Evolutionary conservation across 225 moss, liverwort and hornwort species (phyloP).

Genomic region (Lunularia cruciata): DNA sequence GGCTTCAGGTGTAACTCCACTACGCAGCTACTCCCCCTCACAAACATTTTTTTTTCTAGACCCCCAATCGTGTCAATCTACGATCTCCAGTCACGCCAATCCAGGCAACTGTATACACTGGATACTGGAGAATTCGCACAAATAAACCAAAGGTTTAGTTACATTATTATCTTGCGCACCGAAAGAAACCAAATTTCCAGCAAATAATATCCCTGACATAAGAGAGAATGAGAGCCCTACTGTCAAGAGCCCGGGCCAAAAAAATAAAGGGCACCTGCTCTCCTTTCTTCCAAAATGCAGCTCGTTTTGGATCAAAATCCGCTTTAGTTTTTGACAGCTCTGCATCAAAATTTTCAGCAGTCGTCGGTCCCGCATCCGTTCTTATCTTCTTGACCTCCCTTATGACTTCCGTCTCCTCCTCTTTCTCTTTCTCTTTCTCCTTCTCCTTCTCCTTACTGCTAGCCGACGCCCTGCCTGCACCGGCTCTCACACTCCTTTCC

Average conservation of each 20-base stretch:
- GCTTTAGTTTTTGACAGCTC: slow-evolving; percentile 63
- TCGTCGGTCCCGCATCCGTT: background rate
- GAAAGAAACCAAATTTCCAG: too few species aligned
- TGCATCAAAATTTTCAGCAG: background rate
- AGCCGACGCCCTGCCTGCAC: slow-evolving; percentile 11
- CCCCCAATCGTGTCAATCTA: too few species aligned
- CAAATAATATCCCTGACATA: too few species aligned
- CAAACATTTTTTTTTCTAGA: too few species aligned
- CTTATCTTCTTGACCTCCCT: background rate
- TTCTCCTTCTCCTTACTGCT: slow-evolving; percentile 24
- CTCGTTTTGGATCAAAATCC: slow-evolving; percentile 70
- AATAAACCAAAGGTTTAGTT: too few species aligned
- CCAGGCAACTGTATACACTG: too few species aligned
- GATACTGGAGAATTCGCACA: too few species aligned
- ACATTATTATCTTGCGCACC: too few species aligned
- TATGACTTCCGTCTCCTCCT: background rate
- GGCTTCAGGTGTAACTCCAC: too few species aligned
- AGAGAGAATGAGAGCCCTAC: slow-evolving; percentile 50
- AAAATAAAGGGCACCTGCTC: slow-evolving; percentile 88
- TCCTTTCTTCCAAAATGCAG: slow-evolving; percentile 87
- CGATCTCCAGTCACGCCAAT: too few species aligned
- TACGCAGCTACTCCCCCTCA: too few species aligned
- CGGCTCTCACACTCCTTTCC: slow-evolving; percentile 15
- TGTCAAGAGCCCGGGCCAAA: slow-evolving; percentile 86
- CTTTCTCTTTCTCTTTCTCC: slow-evolving; percentile 8